phyloP scores from a whole-genome alignment of 805 yeast genomes.

The Pichia nakasei region DNA sequence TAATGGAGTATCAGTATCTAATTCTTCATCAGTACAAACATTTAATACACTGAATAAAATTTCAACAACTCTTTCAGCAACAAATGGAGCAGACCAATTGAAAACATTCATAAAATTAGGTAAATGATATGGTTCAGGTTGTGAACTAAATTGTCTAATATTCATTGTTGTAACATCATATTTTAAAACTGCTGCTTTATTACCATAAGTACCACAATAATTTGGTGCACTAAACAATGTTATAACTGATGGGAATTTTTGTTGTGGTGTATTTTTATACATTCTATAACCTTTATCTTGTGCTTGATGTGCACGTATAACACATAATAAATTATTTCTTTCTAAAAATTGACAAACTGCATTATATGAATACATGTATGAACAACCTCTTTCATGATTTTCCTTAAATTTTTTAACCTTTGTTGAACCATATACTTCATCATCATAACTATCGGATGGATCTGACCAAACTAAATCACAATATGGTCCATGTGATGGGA shows the following conservation, averaged over 20 bases:
- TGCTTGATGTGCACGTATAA: constrained; percentile 94
- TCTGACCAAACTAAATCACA: constrained; percentile 96
- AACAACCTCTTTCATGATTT: constrained; percentile 78
- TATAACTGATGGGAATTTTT: constrained; percentile 83
- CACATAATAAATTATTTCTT: constrained; percentile 67
- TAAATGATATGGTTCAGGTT: constrained; percentile 95
- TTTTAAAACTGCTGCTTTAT: constrained; percentile 90
- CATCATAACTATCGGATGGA: constrained; percentile 83
- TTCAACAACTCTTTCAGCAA: constrained; percentile 92
- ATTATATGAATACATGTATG: constrained; percentile 77
- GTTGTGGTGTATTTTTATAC: constrained; percentile 74
- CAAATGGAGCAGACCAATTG: constrained; percentile 96
- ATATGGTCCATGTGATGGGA: constrained; percentile 84
- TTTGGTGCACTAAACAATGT: constrained; percentile 95
- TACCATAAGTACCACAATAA: constrained; percentile 83
- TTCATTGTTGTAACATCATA: constrained; percentile 91
- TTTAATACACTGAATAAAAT: constrained; percentile 84
- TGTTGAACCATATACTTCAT: constrained; percentile 29
- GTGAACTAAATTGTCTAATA: constrained; percentile 84
- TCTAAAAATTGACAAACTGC: constrained; percentile 77
- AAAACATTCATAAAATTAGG: constrained; percentile 97
- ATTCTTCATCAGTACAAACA: constrained; percentile 91
- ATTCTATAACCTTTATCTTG: constrained; percentile 96
- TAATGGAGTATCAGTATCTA: constrained; percentile 62
- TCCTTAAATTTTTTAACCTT: constrained; percentile 42